phyloP scores from a whole-genome alignment of 2,329 filamentous ascomycete genomes.

The Clonostachys rhizophaga region DNA sequence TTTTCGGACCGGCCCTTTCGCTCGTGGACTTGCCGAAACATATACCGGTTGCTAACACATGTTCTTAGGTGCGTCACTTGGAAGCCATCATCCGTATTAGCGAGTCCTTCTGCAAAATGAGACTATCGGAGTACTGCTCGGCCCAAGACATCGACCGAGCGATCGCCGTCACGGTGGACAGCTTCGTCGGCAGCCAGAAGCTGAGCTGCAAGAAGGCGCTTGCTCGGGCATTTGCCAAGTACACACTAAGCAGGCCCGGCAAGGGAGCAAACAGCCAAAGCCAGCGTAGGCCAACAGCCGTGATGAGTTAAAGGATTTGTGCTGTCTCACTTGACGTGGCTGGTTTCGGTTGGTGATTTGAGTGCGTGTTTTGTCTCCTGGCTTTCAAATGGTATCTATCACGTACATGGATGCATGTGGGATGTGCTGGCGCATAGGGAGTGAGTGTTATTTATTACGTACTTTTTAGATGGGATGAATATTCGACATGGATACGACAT shows the following conservation, averaged over 20 bases:
- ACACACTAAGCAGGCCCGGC: conserved; percentile 58
- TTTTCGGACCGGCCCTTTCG: conserved; percentile 8
- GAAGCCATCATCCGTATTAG: conserved; percentile 96
- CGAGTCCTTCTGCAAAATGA: conserved; percentile 96
- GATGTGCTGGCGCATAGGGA: no score
- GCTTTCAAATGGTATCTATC: no score
- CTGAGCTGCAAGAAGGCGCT: conserved; percentile 96
- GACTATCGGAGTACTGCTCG: conserved; percentile 92
- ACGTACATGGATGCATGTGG: no score
- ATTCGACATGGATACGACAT: no score
- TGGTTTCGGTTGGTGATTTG: no score
- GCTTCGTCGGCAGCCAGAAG: conserved; percentile 94
- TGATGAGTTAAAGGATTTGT: conserved; percentile 12
- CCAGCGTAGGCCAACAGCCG: conserved; percentile 18
- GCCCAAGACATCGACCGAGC: conserved; percentile 90
- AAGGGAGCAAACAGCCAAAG: conserved; percentile 11
- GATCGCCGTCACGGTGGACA: conserved; percentile 94
- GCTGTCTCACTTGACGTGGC: no score
- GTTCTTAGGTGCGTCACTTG: conserved; percentile 78
- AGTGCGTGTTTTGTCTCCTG: no score
- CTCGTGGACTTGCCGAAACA: no score
- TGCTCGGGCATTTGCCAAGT: conserved; percentile 92
- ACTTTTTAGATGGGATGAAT: no score
- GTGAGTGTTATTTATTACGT: no score
- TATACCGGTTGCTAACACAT: conserved; percentile 2